These are phyloP conservation scores for Aegilops sharonensis DNA, from an alignment of 176 grass and related monocot genomes.

Conservation along the genomic window DNA sequence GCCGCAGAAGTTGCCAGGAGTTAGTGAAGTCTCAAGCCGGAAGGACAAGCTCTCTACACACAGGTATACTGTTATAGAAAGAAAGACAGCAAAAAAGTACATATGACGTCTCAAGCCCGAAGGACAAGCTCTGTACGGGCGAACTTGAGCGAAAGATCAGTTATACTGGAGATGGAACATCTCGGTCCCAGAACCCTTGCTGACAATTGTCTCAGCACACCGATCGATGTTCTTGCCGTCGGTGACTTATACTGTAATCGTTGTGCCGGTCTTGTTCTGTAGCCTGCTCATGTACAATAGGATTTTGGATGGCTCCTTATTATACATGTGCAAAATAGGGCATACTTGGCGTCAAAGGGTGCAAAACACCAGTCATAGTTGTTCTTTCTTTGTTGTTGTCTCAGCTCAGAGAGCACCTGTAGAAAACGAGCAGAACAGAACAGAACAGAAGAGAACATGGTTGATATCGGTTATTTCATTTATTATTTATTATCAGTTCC, in stretches of 20 bases:
- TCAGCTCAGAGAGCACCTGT: background rate
- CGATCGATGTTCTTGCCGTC: background rate
- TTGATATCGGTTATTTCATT: slow-evolving; percentile 1
- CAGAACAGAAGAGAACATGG: background rate
- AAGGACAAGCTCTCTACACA: background rate
- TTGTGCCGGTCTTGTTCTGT: background rate
- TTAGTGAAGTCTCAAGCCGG: background rate
- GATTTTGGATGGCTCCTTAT: background rate
- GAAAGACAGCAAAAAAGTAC: background rate
- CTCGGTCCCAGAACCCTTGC: background rate
- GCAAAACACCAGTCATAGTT: background rate
- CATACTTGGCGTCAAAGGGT: background rate
- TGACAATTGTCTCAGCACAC: background rate
- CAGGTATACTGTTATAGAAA: background rate
- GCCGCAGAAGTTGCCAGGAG: slow-evolving; percentile 49
- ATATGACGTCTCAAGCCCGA: background rate
- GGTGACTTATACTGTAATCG: background rate
- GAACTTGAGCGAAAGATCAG: background rate
- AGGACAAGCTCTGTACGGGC: background rate
- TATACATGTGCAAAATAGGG: background rate
- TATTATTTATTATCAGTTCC: background rate
- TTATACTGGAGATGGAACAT: background rate
- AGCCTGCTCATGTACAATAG: background rate
- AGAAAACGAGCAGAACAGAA: background rate
- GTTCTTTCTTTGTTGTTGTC: background rate